Conservation (phyloP, 306 rosid genomes). For the Quercus ilex region DNA sequence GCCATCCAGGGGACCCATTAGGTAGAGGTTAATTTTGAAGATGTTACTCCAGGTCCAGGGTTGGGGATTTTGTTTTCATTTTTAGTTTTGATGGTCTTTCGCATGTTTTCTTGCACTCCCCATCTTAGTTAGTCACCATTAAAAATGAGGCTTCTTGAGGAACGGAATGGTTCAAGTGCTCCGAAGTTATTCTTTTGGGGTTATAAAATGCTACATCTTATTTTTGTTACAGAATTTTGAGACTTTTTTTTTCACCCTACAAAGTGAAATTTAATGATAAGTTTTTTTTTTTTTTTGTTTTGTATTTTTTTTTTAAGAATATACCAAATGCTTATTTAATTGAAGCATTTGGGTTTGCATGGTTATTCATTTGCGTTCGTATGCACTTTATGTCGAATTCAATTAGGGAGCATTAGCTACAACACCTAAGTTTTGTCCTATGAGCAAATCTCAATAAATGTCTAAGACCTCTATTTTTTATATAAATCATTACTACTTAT, state of each 20-base stretch:
- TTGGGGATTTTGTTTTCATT: slow-evolving; percentile 5
- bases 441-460: no score
- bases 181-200: neutral
- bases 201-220: neutral
- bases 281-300: no score
- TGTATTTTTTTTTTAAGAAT: no score
- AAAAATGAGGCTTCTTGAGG: neutral
- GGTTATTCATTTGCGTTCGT: no score
- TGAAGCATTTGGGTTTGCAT: neutral
- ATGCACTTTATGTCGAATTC: no score
- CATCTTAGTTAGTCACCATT: neutral
- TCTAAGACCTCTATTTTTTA: no score
- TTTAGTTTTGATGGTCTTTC: neutral
- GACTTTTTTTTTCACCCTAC: neutral
- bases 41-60: slow-evolving; percentile 7
- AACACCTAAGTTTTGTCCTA: no score
- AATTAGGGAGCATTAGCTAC: no score
- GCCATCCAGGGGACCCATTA: slow-evolving; percentile 16
- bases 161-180: neutral
- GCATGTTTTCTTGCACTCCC: neutral
- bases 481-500: no score
- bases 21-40: slow-evolving; percentile 25
- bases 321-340: neutral
- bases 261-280: neutral
- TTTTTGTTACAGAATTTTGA: neutral